Conservation (phyloP, 2,329 filamentous ascomycete genomes). For the Hortaea werneckii region DNA sequence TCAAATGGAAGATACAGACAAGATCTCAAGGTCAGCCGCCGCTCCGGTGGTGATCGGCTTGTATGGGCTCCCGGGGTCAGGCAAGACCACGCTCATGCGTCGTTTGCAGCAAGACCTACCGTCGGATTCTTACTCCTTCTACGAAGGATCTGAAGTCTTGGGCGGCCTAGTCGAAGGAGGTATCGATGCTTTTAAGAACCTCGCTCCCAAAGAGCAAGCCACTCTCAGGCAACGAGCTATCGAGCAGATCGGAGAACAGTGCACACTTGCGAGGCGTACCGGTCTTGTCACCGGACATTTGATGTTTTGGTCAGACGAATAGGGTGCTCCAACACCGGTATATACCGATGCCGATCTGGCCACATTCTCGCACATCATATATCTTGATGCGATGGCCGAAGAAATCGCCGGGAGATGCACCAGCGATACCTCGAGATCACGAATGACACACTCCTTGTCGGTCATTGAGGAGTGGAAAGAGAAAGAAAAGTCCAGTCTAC, state of each 20-base stretch:
- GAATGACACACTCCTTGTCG: conserved; percentile 17
- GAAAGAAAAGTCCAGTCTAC: conserved; percentile 20
- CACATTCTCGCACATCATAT: conserved; percentile 49
- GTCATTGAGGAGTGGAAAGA: conserved; percentile 7
- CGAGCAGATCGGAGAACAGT: conserved; percentile 31
- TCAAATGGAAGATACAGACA: no score
- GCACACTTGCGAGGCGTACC: conserved; percentile 21
- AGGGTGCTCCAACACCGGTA: conserved; percentile 24
- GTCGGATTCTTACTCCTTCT: conserved; percentile 33
- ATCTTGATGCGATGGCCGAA: conserved; percentile 36
- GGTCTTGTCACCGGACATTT: conserved; percentile 47
- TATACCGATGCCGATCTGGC: conserved; percentile 38
- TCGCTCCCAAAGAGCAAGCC: conserved; percentile 29
- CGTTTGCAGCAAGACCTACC: conserved; percentile 30
- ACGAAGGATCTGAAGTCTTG: conserved; percentile 46
- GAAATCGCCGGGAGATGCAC: conserved; percentile 19
- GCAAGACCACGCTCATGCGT: conserved; percentile 40
- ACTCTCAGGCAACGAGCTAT: conserved; percentile 38
- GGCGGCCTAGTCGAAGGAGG: conserved; percentile 34
- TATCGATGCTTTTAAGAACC: conserved; percentile 37
- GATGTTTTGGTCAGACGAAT: conserved; percentile 41
- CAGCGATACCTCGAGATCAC: conserved; percentile 26
- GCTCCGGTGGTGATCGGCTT: conserved; percentile 37
- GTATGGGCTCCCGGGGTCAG: conserved; percentile 46
- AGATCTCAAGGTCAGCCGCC: no score